Base-by-base conservation (phyloP, 2,329 filamentous ascomycete species). In the Monilinia vaccinii-corymbosi region DNA sequence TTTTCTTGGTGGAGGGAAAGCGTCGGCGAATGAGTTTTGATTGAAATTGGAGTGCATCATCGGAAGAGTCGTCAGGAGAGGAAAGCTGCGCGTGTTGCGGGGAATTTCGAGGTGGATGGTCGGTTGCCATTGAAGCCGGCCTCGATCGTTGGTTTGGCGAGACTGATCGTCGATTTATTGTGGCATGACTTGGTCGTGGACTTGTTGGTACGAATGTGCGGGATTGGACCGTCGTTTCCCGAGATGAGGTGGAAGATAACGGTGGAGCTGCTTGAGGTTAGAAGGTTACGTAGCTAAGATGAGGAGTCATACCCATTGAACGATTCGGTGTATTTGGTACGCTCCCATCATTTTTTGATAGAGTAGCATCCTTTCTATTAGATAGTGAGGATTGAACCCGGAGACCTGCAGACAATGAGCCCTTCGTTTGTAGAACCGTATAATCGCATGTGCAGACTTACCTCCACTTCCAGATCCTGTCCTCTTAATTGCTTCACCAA, bases 401-500 rank as follows among this genome's bases (percentile, higher is more conserved):
- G 23, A 65, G 66, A 50, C 66, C 70, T 71, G n/a, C 28, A 51
- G 11, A 14, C 36, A 25, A 51, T 46, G n/a, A 56, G 53, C 21
- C 34, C 40, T 28, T 57, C 34, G 10, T 11, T 36, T 21, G 38
- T 14, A 11, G 16, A 28, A 7, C 50, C 52, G 55, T 34, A 67
- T 74, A 28, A 11, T 55, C 52, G 56, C 38, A 67, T 74, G 23
- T 49, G 16, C 44, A 5, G 10, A 56, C 51, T 16, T 57, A 60
- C 58, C 72, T 58, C 72, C 73, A 65, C 75, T 74, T 58, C 74
- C 76, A 57, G 81, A 83, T 9, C 75, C 76, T 50, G 76, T 75
- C 44, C 81, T 76, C 62, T 77, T 79, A 77, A 82, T 81, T 50
- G 71, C 76, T 68, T 76, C 82, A 65, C 71, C 75, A 36, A 66